Evolutionary conservation across 257 asterid species (phyloP), one percentile per base, ranked within the genome.

Genomic region (Solanum clarkiae): DNA sequence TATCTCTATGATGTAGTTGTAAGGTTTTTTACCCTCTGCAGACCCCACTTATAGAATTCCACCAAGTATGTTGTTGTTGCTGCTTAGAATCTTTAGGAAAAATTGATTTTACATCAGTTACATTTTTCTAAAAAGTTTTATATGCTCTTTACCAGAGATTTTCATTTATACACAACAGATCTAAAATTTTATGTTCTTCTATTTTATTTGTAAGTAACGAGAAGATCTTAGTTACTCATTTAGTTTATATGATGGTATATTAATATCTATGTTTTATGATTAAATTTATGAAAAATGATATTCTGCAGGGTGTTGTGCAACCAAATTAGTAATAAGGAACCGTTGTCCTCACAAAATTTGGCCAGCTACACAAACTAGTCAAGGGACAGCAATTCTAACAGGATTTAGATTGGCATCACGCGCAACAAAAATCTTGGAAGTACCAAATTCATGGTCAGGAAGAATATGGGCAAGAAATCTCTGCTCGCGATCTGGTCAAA

Each of bases 291-390:
- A 68, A 45, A 72, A 45, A 20, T n/a, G 80, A 44, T 44, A 44
- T 36, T n/a, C 0, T 87, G 82, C 85, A 87, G 94, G 88, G 53
- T 89, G 22, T 5, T 36, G 81, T 9, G 85, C 96, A 5, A 90
- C 90, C 0, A 72, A 40, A 36, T 81, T 94, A 70, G 88, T 93
- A 3, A 36, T 94, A 32, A 84, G 8, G 20, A 92, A 91, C 47
- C 88, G 90, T 29, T 94, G 96, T 18, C 85, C 86, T 3, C 88
- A 70, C 65, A 63, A 84, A 45, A 87, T 93, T 32, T 91, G 94
- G 95, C 96, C 96, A 1, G 97, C 94, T 56, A 75, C 92, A 1
- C 77, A 85, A 20, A 88, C 94, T 20, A 82, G 91, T 16, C 1
- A 36, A 7, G 97, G 92, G 2, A 36, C 85, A 0, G 47, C 42